Evolutionary conservation across 2,329 filamentous ascomycete species (phyloP).

Genomic region (Xylaria sp.): DNA sequence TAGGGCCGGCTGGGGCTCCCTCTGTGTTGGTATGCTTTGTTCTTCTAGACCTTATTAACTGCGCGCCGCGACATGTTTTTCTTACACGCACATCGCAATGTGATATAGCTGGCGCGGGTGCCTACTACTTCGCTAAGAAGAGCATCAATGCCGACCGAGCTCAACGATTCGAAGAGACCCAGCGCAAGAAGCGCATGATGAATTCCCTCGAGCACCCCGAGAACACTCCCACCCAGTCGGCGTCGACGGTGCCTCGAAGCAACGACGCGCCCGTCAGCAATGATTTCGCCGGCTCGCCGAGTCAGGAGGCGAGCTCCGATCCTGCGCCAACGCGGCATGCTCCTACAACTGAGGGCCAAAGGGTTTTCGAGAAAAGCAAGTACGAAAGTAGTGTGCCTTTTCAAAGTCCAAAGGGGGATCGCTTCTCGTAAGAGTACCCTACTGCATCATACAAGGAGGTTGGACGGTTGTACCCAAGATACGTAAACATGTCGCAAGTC

Average conservation of each 20-base stretch:
- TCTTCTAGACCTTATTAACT: background rate
- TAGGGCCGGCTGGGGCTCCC: constrained; percentile 91
- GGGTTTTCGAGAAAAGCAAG: constrained; percentile 82
- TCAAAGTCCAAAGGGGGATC: constrained; percentile 82
- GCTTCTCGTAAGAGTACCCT: constrained; percentile 71
- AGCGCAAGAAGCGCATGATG: constrained; percentile 69
- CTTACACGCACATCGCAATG: constrained; percentile 14
- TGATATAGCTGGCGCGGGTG: constrained; percentile 79
- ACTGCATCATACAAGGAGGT: constrained; percentile 5
- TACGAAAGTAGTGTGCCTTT: constrained; percentile 85
- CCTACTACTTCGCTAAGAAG: constrained; percentile 95
- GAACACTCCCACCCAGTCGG: constrained; percentile 52
- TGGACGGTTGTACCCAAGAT: constrained; percentile 21
- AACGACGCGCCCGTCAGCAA: constrained; percentile 63
- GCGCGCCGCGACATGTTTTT: background rate
- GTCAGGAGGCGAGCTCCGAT: constrained; percentile 77
- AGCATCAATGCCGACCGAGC: constrained; percentile 91
- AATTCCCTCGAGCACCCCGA: constrained; percentile 63
- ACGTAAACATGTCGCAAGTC: constrained; percentile 3
- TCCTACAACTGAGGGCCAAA: constrained; percentile 74
- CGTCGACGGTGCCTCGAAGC: constrained; percentile 38
- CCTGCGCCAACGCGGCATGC: constrained; percentile 88
- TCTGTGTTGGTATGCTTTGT: constrained; percentile 76
- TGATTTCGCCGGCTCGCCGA: constrained; percentile 69
- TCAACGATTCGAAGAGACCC: constrained; percentile 73